Conservation (phyloP, 139 green algal genomes). For the Asterochloris sp. region DNA sequence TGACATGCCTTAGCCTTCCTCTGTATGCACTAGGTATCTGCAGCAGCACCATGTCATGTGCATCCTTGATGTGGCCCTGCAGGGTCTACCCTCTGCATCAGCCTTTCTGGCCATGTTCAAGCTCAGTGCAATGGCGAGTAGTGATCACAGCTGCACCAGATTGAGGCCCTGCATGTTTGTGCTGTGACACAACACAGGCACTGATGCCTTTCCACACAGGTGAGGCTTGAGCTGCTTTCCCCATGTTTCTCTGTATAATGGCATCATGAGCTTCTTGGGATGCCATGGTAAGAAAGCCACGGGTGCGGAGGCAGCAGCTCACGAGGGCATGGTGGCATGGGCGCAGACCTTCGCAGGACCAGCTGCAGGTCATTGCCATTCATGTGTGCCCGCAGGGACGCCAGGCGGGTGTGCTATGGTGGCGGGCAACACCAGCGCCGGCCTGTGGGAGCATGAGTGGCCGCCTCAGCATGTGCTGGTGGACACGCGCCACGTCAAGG, state of each 20-base stretch:
- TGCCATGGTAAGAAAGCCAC: neutral
- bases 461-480: constrained; percentile 20
- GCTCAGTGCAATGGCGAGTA: no score
- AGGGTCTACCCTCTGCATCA: no score
- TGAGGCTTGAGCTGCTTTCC: neutral
- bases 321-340: neutral
- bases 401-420: constrained; percentile 31
- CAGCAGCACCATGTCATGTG: no score
- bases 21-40: no score
- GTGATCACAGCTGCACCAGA: no score
- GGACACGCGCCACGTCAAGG: constrained; percentile 10
- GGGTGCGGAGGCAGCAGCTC: neutral
- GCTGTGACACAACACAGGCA: neutral
- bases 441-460: constrained; percentile 50
- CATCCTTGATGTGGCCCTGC: no score
- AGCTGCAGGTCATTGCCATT: constrained; percentile 28
- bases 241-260: neutral
- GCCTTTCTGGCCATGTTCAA: no score
- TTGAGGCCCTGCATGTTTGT: no score
- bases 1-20: no score
- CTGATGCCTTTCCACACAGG: neutral
- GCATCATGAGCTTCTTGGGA: neutral
- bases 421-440: constrained; percentile 53
- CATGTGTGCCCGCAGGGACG: neutral
- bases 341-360: constrained; percentile 12